Evolutionary conservation across 768 basidiomycete species (phyloP).

Genomic region (Collybiopsis luxurians): DNA sequence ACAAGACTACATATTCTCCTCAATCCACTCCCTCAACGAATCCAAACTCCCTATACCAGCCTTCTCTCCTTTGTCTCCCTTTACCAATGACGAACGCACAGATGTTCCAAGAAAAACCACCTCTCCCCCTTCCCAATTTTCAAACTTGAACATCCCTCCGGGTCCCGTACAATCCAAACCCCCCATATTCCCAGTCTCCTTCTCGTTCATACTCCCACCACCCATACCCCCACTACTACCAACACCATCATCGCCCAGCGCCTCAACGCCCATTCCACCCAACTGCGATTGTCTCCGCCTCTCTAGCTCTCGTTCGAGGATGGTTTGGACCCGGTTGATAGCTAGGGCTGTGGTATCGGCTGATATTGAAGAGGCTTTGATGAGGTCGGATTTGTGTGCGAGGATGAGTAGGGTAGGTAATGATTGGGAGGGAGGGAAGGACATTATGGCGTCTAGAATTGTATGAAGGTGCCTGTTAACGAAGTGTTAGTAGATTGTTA

Average conservation of each 20-base stretch:
- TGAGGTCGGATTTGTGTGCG: conserved; percentile 75
- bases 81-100: conserved; percentile 24
- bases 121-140: conserved; percentile 85
- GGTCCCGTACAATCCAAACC: conserved; percentile 68
- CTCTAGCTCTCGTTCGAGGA: conserved; percentile 84
- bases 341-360: conserved; percentile 32
- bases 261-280: conserved; percentile 68
- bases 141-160: conserved; percentile 63
- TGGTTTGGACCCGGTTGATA: conserved; percentile 68
- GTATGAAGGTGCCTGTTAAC: conserved; percentile 65
- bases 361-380: conserved; percentile 42
- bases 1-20: conserved; percentile 32
- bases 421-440: conserved; percentile 67
- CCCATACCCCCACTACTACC: too few species aligned
- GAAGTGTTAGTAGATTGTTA: neutral
- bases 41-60: conserved; percentile 34
- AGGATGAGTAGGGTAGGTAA: conserved; percentile 63
- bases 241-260: conserved; percentile 50
- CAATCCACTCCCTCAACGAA: conserved; percentile 47
- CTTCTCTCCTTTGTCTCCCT: conserved; percentile 34
- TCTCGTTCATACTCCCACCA: conserved; percentile 9
- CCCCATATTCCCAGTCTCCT: conserved; percentile 58
- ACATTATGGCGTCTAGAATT: conserved; percentile 65
- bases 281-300: conserved; percentile 66
- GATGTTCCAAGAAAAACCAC: conserved; percentile 64